Base-by-base conservation (phyloP, 2,329 filamentous ascomycete genomes). In the Bimuria novae-zelandiae region DNA sequence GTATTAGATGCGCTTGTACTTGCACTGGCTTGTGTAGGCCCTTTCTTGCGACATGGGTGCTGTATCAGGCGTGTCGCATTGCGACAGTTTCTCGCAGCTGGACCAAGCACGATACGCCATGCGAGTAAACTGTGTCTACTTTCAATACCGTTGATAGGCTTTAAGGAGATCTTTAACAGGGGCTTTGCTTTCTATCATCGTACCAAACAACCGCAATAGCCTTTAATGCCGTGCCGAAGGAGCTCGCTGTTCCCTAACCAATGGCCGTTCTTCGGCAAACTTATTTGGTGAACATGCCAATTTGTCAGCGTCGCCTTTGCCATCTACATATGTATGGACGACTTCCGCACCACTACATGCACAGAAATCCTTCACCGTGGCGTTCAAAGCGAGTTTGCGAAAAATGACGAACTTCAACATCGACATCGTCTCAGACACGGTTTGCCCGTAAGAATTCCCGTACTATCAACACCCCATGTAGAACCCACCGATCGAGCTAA, bases 381-480 rank as follows among this genome's bases (percentile, higher is more conserved):
- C 71, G 54, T 67, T 73, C 60, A 65, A 49, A 66, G 39, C 56
- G 48, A 71, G 56, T 48, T 16, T 72, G 27, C 61, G 58, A 59
- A 72, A 45, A 50, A 75, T 75, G 72, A 74, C 72, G 17, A 84
- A 85, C 64, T 89, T 92, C 77, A 83, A 85, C 56, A 89, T 95
- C 74, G 84, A 87, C 54, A 84, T 73, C 41, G 85, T 92, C 53
- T 90, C 84, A n/a, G 92, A 96, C 76, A 89, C 85, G 2, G 83
- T 94, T 62, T 95, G 90, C 70, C 89, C 90, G 61, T 84, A 79
- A 65, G 78, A 63, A 27, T 25, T 30, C 33, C 41, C 23, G 16
- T 6, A 10, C 25, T 44, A 22, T 39, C 35, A 37, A 1, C 27
- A 21, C 40, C 11, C 11, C 14, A 16, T 3, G 27, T 29, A 5